phyloP scores from a whole-genome alignment of 164 flowering plant genomes.

The Paratinospora sagittata region DNA sequence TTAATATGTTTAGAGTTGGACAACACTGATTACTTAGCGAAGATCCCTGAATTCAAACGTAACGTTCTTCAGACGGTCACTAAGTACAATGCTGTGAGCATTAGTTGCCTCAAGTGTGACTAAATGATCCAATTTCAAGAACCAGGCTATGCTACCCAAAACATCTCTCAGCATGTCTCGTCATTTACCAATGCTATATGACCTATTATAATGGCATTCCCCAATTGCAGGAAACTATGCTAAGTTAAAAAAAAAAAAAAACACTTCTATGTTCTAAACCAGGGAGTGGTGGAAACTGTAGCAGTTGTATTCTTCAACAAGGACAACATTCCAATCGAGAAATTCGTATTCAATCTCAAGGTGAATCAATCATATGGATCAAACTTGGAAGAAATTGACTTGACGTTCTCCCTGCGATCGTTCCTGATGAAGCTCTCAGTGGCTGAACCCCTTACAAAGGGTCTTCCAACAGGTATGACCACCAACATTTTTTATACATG shows the following conservation, averaged over 20 bases:
- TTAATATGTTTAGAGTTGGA: too few species aligned
- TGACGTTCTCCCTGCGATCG: constrained; percentile 68
- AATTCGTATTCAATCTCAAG: constrained; percentile 65
- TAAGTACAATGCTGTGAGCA: background rate
- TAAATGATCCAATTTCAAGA: background rate
- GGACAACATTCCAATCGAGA: constrained; percentile 56
- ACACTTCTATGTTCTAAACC: constrained; percentile 4
- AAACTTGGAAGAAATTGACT: constrained; percentile 44
- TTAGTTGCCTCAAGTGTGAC: background rate
- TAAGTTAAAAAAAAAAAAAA: too few species aligned
- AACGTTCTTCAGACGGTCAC: background rate
- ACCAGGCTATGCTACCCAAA: too few species aligned
- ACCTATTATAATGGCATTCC: background rate
- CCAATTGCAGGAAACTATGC: background rate
- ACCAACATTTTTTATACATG: background rate
- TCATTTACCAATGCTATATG: background rate
- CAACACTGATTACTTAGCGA: too few species aligned
- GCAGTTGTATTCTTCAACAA: constrained; percentile 59
- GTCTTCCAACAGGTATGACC: constrained; percentile 62
- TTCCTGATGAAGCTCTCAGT: constrained; percentile 75
- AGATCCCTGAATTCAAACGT: too few species aligned
- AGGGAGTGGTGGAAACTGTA: constrained; percentile 83
- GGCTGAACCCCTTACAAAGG: constrained; percentile 55
- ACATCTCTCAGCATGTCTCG: background rate
- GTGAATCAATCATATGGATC: constrained; percentile 41